Evolutionary conservation across 192 early-diverging fungal species (phyloP).

Genomic region (Coemansia sp.): DNA sequence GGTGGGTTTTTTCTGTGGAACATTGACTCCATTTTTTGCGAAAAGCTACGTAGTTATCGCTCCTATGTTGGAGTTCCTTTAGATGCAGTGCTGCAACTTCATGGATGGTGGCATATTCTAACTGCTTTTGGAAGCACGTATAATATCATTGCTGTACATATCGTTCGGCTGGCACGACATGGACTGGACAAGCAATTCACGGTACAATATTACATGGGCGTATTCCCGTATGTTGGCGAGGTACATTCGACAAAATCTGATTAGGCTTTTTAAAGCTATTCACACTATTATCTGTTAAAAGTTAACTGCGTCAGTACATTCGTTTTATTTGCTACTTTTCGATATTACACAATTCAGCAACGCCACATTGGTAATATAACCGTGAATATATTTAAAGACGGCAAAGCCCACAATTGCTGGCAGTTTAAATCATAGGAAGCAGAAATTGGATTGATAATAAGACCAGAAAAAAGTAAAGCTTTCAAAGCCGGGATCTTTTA

Average conservation of each 20-base stretch:
- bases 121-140: conserved; percentile 53
- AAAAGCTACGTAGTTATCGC: conserved; percentile 54
- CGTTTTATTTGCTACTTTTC: not conserved
- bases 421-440: not conserved
- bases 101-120: conserved; percentile 64
- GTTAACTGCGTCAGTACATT: not conserved
- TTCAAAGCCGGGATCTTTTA: conserved; percentile 55
- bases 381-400: not conserved
- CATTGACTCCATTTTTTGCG: conserved; percentile 66
- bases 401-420: not conserved
- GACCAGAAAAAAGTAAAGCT: not conserved
- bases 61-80: conserved; percentile 52
- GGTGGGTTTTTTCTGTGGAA: conserved; percentile 69
- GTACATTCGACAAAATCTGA: not conserved
- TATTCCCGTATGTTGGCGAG: conserved; percentile 32
- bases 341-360: not conserved
- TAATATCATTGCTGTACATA: conserved; percentile 47
- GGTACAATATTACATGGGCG: conserved; percentile 25
- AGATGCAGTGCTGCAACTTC: conserved; percentile 57
- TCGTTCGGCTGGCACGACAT: conserved; percentile 39
- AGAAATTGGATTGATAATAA: conserved; percentile 1
- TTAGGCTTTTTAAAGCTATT: not conserved
- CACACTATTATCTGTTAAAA: not conserved
- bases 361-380: not conserved
- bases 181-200: conserved; percentile 41